phyloP scores from a whole-genome alignment of 805 yeast genomes.

The Ogataea kodamae region DNA sequence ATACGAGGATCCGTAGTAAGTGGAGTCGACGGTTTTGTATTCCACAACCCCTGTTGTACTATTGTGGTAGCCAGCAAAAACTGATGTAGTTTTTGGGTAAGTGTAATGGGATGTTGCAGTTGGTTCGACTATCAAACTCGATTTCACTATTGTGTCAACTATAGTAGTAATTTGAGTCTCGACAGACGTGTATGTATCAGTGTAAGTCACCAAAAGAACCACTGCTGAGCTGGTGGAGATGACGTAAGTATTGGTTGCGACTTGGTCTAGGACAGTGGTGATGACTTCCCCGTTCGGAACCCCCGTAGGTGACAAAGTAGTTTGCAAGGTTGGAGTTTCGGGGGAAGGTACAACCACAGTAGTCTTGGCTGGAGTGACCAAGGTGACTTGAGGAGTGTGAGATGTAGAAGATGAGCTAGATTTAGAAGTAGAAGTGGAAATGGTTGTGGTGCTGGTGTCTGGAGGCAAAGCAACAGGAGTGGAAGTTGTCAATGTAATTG shows the following conservation, averaged over 20 bases:
- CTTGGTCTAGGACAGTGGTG: conserved; percentile 13
- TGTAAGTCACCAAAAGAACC: conserved; percentile 20
- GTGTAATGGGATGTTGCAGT: conserved; percentile 12
- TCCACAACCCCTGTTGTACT: conserved; percentile 3
- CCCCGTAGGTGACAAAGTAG: conserved; percentile 3
- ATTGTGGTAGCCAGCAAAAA: conserved; percentile 15
- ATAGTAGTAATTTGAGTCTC: conserved; percentile 7
- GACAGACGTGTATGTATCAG: conserved; percentile 9
- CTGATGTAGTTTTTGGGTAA: conserved; percentile 9
- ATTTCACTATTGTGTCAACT: conserved; percentile 5
- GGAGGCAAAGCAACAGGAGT: conserved; percentile 9
- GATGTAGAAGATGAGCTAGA: conserved; percentile 8
- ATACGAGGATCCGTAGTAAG: conserved; percentile 9
- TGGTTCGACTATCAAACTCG: conserved; percentile 11
- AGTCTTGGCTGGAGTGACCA: conserved; percentile 6
- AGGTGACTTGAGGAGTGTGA: conserved; percentile 7
- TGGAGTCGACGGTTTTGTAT: conserved; percentile 8
- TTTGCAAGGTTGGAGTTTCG: conserved; percentile 3
- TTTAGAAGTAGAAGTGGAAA: conserved; percentile 10
- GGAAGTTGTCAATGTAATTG: conserved; percentile 13
- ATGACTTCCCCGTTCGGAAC: conserved; percentile 8
- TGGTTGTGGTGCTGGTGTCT: conserved; percentile 7
- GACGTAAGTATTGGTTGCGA: conserved; percentile 16
- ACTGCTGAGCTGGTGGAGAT: conserved; percentile 20
- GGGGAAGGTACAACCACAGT: conserved; percentile 4